phyloP scores from a whole-genome alignment of 768 basidiomycete species.

The Hericium rajendrae region DNA sequence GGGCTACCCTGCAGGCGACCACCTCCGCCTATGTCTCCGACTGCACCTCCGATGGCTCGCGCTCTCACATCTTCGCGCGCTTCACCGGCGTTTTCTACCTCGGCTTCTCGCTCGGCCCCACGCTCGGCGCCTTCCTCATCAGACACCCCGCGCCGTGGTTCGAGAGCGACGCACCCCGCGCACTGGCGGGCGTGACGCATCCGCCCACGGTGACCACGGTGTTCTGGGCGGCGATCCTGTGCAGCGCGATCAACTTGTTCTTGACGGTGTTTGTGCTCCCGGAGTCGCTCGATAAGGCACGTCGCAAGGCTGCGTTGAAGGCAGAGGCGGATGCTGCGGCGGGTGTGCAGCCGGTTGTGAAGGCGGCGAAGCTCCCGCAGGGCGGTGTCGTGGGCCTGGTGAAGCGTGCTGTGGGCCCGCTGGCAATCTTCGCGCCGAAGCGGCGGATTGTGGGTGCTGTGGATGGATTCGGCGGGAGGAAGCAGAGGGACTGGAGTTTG shows the following conservation, averaged over 20 bases:
- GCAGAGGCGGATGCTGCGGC: slow-evolving; percentile 14
- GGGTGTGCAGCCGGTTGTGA: slow-evolving; percentile 5
- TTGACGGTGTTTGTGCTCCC: slow-evolving; percentile 47
- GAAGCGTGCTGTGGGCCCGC: slow-evolving; percentile 47
- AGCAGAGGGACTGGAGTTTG: slow-evolving; percentile 55
- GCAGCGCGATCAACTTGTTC: slow-evolving; percentile 40
- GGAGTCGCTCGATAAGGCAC: slow-evolving; percentile 31
- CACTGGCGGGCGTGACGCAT: slow-evolving; percentile 11
- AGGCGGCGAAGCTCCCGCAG: slow-evolving; percentile 11
- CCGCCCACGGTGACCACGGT: slow-evolving; percentile 34
- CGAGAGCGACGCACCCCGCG: slow-evolving; percentile 18
- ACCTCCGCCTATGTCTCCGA: slow-evolving; percentile 62
- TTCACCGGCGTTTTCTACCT: slow-evolving; percentile 69
- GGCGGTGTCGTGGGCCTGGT: slow-evolving; percentile 11
- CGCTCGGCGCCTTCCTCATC: slow-evolving; percentile 49
- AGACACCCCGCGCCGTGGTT: slow-evolving; percentile 19
- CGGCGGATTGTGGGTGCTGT: slow-evolving; percentile 29
- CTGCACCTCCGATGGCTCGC: slow-evolving; percentile 77
- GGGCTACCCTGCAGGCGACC: slow-evolving; percentile 54
- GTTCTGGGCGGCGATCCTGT: slow-evolving; percentile 42
- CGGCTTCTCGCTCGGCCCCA: slow-evolving; percentile 73
- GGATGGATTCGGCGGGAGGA: slow-evolving; percentile 26
- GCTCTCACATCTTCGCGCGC: slow-evolving; percentile 47
- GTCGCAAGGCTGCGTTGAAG: slow-evolving; percentile 24
- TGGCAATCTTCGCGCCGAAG: slow-evolving; percentile 60